A percentile compares a stretch with the other conserved stretches of the same genome.
phyloP scores from a whole-genome alignment of 23 red algal species.

The Chondrus crispus region DNA sequence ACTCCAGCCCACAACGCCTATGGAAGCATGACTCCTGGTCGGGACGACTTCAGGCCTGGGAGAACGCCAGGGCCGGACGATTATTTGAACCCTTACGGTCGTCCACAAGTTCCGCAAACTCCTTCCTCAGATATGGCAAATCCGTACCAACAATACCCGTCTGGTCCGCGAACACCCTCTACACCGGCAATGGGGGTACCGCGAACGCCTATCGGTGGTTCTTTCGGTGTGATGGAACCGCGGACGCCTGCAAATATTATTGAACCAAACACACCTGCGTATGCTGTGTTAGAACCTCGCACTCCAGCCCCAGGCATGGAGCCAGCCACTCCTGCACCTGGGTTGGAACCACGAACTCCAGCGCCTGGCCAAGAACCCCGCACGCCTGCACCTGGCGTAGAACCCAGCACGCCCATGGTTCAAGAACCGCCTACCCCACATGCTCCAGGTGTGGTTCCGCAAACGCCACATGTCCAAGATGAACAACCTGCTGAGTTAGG shows the following conservation, averaged over 20 bases:
- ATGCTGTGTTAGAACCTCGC: neutral
- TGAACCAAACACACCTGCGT: conserved; percentile 39
- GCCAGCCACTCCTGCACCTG: conserved; percentile 32
- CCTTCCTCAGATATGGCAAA: neutral
- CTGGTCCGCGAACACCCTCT: neutral
- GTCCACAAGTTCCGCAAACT: neutral
- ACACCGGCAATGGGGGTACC: conserved; percentile 1
- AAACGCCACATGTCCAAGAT: conserved; percentile 44
- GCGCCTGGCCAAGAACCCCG: conserved; percentile 42
- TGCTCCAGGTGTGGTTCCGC: conserved; percentile 41
- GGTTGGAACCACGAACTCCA: conserved; percentile 21
- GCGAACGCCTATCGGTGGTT: neutral
- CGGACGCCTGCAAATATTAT: neutral
- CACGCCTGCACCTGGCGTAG: conserved; percentile 31
- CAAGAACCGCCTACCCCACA: conserved; percentile 47
- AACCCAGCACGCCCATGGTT: conserved; percentile 30
- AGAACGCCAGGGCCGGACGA: neutral
- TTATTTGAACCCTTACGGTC: neutral
- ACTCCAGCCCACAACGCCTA: conserved; percentile 7
- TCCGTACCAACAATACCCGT: neutral
- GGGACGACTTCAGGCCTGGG: neutral
- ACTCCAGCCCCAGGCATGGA: conserved; percentile 57
- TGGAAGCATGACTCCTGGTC: conserved; percentile 9
- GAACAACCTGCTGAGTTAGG: neutral
- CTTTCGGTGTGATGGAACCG: neutral